A percentile compares a stretch with the other conserved stretches of the same genome.
These are phyloP conservation scores for Escallonia rubra DNA, from an alignment of 129 eudicot species.

Conservation along the genomic window DNA sequence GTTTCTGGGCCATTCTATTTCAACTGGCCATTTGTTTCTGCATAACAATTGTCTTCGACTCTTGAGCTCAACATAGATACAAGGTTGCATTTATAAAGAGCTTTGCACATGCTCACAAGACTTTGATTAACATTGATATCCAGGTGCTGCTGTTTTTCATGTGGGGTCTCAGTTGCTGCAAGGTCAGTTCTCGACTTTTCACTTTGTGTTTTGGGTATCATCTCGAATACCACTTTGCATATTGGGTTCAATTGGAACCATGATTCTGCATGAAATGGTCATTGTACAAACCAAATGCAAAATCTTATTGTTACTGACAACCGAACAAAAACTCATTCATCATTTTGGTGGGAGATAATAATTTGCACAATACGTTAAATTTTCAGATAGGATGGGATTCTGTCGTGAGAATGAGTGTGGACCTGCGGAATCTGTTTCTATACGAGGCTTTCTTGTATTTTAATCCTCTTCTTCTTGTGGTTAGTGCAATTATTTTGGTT, in stretches of 20 bases:
- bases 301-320: too few species aligned
- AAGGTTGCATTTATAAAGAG: too few species aligned
- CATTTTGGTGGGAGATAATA: too few species aligned
- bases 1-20: too few species aligned
- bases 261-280: too few species aligned
- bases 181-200: slow-evolving; percentile 50
- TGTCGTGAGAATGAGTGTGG: slow-evolving; percentile 97
- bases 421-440: slow-evolving; percentile 85
- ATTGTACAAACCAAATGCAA: too few species aligned
- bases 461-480: slow-evolving; percentile 98
- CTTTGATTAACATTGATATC: slow-evolving; percentile 19
- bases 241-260: not conserved
- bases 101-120: not conserved
- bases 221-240: slow-evolving; percentile 1
- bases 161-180: slow-evolving; percentile 88
- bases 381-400: slow-evolving; percentile 94
- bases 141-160: slow-evolving; percentile 84
- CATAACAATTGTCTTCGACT: too few species aligned
- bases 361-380: not conserved
- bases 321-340: too few species aligned
- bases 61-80: too few species aligned
- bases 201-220: not conserved
- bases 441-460: slow-evolving; percentile 97
- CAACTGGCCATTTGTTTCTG: too few species aligned
- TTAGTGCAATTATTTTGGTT: slow-evolving; percentile 32